Evolutionary conservation across 2,329 filamentous ascomycete species (phyloP).

Genomic region (Aspergillus piperis): DNA sequence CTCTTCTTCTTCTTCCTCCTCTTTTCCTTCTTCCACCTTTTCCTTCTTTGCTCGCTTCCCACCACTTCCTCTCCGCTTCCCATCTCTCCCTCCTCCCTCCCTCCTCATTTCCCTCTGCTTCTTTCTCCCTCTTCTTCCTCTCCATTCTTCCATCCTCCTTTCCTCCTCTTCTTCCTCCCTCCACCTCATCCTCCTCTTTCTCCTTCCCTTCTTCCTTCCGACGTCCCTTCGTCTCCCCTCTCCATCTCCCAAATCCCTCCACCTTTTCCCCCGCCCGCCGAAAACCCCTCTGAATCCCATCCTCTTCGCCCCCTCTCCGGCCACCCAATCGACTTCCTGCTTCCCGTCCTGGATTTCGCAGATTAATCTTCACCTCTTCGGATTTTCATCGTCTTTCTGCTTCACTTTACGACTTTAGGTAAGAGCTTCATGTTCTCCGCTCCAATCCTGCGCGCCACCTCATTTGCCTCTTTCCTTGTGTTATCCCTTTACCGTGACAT

Average conservation of each 20-base stretch:
- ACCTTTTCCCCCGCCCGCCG: slow-evolving; percentile 34
- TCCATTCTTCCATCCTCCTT: slow-evolving; percentile 25
- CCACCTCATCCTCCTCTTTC: slow-evolving; percentile 17
- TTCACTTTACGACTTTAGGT: slow-evolving; percentile 2
- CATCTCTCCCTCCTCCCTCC: slow-evolving; percentile 22
- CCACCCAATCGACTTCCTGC: slow-evolving; percentile 11
- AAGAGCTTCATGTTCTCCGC: neutral
- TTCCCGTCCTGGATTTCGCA: slow-evolving; percentile 4
- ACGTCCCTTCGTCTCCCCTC: slow-evolving; percentile 16
- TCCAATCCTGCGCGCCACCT: neutral
- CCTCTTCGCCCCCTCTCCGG: slow-evolving; percentile 20
- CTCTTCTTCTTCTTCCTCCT: slow-evolving; percentile 8
- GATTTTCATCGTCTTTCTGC: neutral
- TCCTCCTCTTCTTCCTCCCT: slow-evolving; percentile 21
- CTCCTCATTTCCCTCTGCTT: slow-evolving; percentile 22
- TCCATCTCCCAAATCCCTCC: slow-evolving; percentile 28
- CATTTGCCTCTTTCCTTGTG: neutral
- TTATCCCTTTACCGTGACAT: slow-evolving; percentile 4
- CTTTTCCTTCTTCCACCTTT: slow-evolving; percentile 21
- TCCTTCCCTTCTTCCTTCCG: slow-evolving; percentile 14
- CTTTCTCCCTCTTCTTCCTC: slow-evolving; percentile 17
- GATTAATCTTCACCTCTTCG: neutral
- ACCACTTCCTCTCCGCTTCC: slow-evolving; percentile 17
- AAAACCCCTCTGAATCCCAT: slow-evolving; percentile 28
- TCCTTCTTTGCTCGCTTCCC: slow-evolving; percentile 18